Evolutionary conservation across 225 moss, liverwort and hornwort species (phyloP).

Genomic region (Rhytidiadelphus loreus): DNA sequence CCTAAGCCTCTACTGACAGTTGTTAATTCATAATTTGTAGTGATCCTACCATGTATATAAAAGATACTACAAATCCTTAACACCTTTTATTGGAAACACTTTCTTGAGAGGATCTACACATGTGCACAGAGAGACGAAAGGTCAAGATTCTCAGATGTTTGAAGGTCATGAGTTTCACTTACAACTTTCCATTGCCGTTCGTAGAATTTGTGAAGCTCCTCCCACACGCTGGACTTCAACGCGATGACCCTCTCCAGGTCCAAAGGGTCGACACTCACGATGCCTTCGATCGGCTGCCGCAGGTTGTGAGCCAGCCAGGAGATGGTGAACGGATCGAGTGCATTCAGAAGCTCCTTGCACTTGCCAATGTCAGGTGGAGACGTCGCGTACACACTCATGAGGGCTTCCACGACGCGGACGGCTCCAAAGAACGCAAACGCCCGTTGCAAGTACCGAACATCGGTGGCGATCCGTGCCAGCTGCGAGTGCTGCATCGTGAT

Average conservation of each 20-base stretch:
- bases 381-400: slow-evolving; percentile 23
- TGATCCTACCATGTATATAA: not conserved
- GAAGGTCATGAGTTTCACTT: no score
- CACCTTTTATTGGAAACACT: not conserved
- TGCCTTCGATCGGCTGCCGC: slow-evolving; percentile 44
- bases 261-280: slow-evolving; percentile 51
- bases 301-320: slow-evolving; percentile 55
- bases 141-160: no score
- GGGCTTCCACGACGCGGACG: slow-evolving; percentile 51
- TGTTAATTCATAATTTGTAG: not conserved
- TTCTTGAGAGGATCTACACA: not conserved
- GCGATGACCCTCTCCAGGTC: slow-evolving; percentile 41
- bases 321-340: slow-evolving; percentile 64
- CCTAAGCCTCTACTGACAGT: not conserved
- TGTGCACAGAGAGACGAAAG: not conserved
- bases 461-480: slow-evolving; percentile 54
- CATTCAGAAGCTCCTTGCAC: slow-evolving; percentile 51
- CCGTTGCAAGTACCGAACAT: slow-evolving; percentile 40
- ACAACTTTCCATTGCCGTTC: slow-evolving; percentile 94
- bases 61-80: not conserved
- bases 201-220: slow-evolving; percentile 59
- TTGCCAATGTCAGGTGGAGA: slow-evolving; percentile 42
- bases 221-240: slow-evolving; percentile 47
- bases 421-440: slow-evolving; percentile 58
- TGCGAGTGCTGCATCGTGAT: slow-evolving; percentile 62